These are phyloP conservation scores for Lepidium didymum DNA, from an alignment of 345 rosid species.

Conservation along the genomic window DNA sequence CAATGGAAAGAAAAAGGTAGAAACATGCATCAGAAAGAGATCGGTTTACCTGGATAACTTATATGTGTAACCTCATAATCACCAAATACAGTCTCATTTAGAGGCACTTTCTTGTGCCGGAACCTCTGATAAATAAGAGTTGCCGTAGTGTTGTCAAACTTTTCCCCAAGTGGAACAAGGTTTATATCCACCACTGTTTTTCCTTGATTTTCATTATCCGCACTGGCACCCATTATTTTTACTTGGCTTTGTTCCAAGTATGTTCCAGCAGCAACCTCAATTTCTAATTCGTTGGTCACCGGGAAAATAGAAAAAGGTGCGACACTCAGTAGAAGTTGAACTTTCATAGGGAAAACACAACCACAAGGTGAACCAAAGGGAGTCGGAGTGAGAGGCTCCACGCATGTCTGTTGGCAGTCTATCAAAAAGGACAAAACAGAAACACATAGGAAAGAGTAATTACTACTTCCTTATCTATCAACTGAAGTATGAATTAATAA, in stretches of 20 bases:
- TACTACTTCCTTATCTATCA: not conserved
- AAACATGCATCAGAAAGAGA: constrained; percentile 13
- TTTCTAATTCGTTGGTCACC: constrained; percentile 79
- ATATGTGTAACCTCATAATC: constrained; percentile 65
- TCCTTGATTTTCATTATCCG: constrained; percentile 88
- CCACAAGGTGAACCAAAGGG: constrained; percentile 97
- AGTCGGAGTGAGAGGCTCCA: constrained; percentile 82
- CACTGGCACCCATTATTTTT: constrained; percentile 95
- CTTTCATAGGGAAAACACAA: constrained; percentile 95
- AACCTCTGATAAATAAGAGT: constrained; percentile 71
- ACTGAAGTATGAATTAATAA: not conserved
- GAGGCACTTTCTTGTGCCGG: constrained; percentile 64
- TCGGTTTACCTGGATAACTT: constrained; percentile 73
- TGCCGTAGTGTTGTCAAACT: constrained; percentile 95
- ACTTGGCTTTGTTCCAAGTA: constrained; percentile 97
- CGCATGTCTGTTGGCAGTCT: constrained; percentile 91
- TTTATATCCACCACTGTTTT: constrained; percentile 77
- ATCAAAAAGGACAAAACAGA: constrained; percentile 19
- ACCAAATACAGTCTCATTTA: constrained; percentile 77
- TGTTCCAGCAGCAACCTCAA: constrained; percentile 90
- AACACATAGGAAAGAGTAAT: constrained; percentile 2
- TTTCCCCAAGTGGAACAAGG: constrained; percentile 96
- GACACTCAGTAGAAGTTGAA: constrained; percentile 71
- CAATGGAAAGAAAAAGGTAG: not conserved
- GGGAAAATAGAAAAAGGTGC: constrained; percentile 86